A percentile compares a stretch with the other conserved stretches of the same genome.
Conservation (phyloP, 2,329 filamentous ascomycete species). For the Apiospora arundinis region DNA sequence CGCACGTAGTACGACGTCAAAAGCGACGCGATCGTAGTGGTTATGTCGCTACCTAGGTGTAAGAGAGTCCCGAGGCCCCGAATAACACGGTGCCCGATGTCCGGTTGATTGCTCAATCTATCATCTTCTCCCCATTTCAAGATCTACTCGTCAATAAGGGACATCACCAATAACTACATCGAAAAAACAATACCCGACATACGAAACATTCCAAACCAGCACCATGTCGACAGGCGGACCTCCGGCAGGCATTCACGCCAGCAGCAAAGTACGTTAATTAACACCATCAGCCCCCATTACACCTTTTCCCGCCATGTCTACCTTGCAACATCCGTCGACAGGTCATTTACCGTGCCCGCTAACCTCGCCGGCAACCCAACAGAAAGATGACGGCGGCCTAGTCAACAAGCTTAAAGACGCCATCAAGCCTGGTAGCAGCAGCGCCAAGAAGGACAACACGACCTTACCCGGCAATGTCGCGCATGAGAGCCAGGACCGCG, state of each 20-base stretch:
- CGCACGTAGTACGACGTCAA: not conserved
- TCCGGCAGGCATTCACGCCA: not conserved
- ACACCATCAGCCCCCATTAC: too few species aligned
- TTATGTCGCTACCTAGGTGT: not conserved
- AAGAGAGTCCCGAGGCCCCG: not conserved
- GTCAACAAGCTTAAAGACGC: slow-evolving; percentile 2
- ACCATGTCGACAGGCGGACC: not conserved
- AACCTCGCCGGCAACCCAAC: not conserved
- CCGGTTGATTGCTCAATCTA: not conserved
- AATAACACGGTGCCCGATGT: not conserved
- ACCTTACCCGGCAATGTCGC: not conserved
- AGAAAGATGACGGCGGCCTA: not conserved
- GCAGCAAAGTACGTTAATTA: not conserved
- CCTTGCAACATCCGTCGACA: too few species aligned
- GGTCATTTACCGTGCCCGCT: not conserved
- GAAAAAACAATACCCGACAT: not conserved
- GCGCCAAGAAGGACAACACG: not conserved
- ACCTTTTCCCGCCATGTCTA: too few species aligned
- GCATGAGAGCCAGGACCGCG: slow-evolving; percentile 7
- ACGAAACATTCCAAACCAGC: not conserved
- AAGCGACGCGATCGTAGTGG: not conserved
- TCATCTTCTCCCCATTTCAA: not conserved
- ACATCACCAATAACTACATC: not conserved
- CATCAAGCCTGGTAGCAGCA: slow-evolving; percentile 13
- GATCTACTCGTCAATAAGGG: too few species aligned